phyloP scores from a whole-genome alignment of 306 rosid species.

The Pterocarpus santalinus region DNA sequence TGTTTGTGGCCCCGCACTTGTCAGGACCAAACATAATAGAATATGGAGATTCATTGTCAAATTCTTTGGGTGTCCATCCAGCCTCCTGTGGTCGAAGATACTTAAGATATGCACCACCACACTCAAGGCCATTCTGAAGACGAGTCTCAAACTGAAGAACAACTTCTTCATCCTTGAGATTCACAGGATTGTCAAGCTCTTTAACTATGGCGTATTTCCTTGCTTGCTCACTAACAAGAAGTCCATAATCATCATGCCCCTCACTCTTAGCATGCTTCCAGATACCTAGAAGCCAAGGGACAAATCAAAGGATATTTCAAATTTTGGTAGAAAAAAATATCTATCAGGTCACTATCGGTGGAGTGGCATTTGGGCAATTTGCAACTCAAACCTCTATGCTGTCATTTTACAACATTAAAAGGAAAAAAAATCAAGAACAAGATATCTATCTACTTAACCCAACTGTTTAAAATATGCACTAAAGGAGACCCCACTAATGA shows the following conservation, averaged over 20 bases:
- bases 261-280: constrained; percentile 93
- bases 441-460: not conserved
- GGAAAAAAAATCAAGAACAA: no score
- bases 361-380: not conserved
- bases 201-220: constrained; percentile 90
- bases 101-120: constrained; percentile 98
- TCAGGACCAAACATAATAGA: constrained; percentile 99
- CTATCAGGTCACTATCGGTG: not conserved
- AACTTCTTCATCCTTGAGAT: constrained; percentile 72
- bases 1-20: constrained; percentile 95
- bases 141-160: constrained; percentile 95
- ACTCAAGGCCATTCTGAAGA: constrained; percentile 93
- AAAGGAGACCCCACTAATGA: not conserved
- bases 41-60: constrained; percentile 85
- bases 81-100: constrained; percentile 93
- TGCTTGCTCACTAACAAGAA: constrained; percentile 89
- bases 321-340: constrained; percentile 3
- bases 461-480: constrained; percentile 2
- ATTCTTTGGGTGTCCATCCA: constrained; percentile 88
- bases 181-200: constrained; percentile 72
- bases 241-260: constrained; percentile 95
- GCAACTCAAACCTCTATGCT: not conserved
- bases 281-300: constrained; percentile 65
- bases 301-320: not conserved
- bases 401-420: no score